Percentiles rank a stretch among this genome's conserved stretches.
Evolutionary conservation across 768 basidiomycete species (phyloP).

Genomic region (Tremella yokohamensis): DNA sequence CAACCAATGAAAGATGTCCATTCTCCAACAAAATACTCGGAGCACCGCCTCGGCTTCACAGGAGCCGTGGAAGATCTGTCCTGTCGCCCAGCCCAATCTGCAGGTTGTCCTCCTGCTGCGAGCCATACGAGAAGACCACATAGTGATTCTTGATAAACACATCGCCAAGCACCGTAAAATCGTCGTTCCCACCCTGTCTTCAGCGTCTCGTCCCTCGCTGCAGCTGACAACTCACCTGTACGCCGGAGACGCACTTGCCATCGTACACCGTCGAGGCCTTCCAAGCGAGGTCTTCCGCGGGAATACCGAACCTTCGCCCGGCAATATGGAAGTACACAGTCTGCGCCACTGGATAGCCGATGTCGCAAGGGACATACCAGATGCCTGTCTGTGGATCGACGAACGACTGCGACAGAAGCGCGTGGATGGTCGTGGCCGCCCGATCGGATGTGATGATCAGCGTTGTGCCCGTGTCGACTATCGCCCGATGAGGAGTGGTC

Average conservation of each 20-base stretch:
- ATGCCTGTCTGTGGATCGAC: constrained; percentile 11
- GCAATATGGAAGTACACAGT: constrained; percentile 24
- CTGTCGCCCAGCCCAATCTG: constrained; percentile 26
- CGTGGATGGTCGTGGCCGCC: constrained; percentile 16
- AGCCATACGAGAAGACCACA: constrained; percentile 28
- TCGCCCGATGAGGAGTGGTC: constrained; percentile 21
- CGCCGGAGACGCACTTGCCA: constrained; percentile 26
- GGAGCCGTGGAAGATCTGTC: constrained; percentile 6
- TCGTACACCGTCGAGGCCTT: constrained; percentile 13
- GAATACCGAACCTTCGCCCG: constrained; percentile 22
- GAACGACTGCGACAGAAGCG: constrained; percentile 10
- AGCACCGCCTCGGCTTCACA: no score
- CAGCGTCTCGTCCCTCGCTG: neutral
- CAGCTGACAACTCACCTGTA: constrained; percentile 19
- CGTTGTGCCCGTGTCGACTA: constrained; percentile 31
- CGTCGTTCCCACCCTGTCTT: constrained; percentile 31
- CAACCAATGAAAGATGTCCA: no score
- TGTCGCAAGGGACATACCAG: constrained; percentile 26
- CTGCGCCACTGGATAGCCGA: constrained; percentile 10
- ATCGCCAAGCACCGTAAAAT: constrained; percentile 39
- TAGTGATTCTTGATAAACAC: constrained; percentile 45
- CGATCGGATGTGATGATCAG: constrained; percentile 25
- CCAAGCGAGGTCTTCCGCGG: constrained; percentile 29
- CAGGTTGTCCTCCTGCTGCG: neutral
- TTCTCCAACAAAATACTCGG: no score